Evolutionary conservation across 2,329 filamentous ascomycete genomes (phyloP), one percentile per base, ranked within the genome.

Genomic region (Thielaviopsis euricoi): DNA sequence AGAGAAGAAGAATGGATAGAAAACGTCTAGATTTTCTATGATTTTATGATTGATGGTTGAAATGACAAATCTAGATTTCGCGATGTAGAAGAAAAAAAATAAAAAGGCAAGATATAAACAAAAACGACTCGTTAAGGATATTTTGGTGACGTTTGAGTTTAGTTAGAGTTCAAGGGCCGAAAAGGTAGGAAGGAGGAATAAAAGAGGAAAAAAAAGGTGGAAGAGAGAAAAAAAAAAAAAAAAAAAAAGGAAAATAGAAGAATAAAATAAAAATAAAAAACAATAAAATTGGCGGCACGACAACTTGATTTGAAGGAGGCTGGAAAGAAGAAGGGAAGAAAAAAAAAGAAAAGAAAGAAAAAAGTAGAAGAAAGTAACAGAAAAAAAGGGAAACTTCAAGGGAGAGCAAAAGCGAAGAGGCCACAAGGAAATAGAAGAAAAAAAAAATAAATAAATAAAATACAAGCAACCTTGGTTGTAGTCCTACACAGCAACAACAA

Each of bases 261-360:
- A 52, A 46, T 48, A 15, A 25, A 53, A 53, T 13, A 37, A 19
- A 53, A 57, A 53, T 46, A 21, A 48, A 29, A n/a, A 23, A 56
- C 23, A 21, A 48, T 51, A 51, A 51, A 43, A 43, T 43, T 43
- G 37, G 15, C 37, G 37, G 13, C 37, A 17, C 37, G 37, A 10
- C 48, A 51, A 25, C 51, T 57, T 22, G 37, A 56, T 53, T 56
- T 60, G 58, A 43, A 51, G 57, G 55, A 60, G 58, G 58, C 58
- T 60, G 55, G 58, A 60, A 54, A 26, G 29, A 37, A 19, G 40
- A 60, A 40, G 49, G 22, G 33, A 29, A 54, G 46, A 25, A 37
- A 49, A 48, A 52, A 58, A n/a, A 52, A 49, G 17, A 49, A n/a
- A 56, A 58, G 46, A 23, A 56, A 50, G 50, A 58, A 29, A 46